phyloP scores from a whole-genome alignment of 1,139 yeast genomes.

The Suhomyces chickasaworum region DNA sequence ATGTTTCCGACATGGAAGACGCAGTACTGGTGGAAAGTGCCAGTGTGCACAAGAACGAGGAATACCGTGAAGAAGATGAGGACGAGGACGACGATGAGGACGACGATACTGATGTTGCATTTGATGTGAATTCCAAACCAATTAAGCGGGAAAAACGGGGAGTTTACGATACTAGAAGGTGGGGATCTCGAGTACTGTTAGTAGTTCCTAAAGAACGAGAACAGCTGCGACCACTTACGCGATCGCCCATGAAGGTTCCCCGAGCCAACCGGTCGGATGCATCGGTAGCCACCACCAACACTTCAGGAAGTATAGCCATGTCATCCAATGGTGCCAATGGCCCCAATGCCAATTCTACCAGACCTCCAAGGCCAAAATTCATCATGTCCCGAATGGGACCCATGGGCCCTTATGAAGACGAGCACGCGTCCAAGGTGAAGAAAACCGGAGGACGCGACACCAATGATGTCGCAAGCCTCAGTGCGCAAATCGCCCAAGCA shows the following conservation, averaged over 20 bases:
- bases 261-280: conserved; percentile 1
- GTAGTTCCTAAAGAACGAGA: conserved; percentile 6
- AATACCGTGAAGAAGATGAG: conserved; percentile 14
- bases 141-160: conserved; percentile 7
- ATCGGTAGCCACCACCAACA: not conserved
- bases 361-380: conserved; percentile 2
- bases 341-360: not conserved
- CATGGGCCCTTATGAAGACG: conserved; percentile 11
- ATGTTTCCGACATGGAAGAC: conserved; percentile 23
- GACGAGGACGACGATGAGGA: conserved; percentile 13
- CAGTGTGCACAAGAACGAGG: conserved; percentile 17
- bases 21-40: conserved; percentile 21
- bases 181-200: conserved; percentile 1
- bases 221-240: not conserved
- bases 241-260: conserved; percentile 5
- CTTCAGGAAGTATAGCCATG: not conserved
- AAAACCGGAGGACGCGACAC: conserved; percentile 14
- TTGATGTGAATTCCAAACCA: not conserved
- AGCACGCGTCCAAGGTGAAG: conserved; percentile 12
- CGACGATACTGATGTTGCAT: conserved; percentile 4
- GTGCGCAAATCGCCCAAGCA: conserved; percentile 16
- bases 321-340: not conserved
- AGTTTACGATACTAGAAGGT: conserved; percentile 3
- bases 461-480: conserved; percentile 11
- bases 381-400: not conserved